Percentiles rank a stretch among this genome's conserved stretches.
phyloP scores from a whole-genome alignment of 495 filamentous ascomycete genomes.

The Hypomontagnella submonticulosa region DNA sequence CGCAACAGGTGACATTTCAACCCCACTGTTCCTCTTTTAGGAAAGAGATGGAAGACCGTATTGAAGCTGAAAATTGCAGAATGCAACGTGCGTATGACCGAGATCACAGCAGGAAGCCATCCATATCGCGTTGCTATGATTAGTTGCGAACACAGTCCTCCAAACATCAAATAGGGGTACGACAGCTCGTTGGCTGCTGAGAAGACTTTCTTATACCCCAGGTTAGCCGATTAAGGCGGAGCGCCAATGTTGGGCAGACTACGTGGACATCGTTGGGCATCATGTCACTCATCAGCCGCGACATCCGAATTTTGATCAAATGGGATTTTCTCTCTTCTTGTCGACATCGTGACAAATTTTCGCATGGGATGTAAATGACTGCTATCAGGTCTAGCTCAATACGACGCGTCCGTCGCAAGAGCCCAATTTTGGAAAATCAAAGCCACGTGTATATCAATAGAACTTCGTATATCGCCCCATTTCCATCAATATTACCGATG shows the following conservation, averaged over 20 bases:
- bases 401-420: conserved; percentile 18
- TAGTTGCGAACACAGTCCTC: conserved; percentile 1
- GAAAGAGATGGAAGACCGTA: conserved; percentile 17
- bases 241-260: conserved; percentile 13
- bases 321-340: neutral
- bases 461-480: neutral
- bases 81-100: conserved; percentile 19
- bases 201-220: neutral
- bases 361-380: conserved; percentile 1
- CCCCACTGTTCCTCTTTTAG: conserved; percentile 19
- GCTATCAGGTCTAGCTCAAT: conserved; percentile 10
- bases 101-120: conserved; percentile 1
- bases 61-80: conserved; percentile 27
- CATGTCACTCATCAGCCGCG: conserved; percentile 18
- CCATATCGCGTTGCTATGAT: conserved; percentile 5
- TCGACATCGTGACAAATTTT: conserved; percentile 4
- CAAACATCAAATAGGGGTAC: neutral
- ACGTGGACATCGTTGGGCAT: conserved; percentile 32
- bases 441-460: conserved; percentile 26
- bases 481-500: conserved; percentile 1
- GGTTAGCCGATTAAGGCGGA: conserved; percentile 8
- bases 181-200: neutral
- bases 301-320: conserved; percentile 12
- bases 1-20: conserved; percentile 4
- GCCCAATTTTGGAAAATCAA: conserved; percentile 10